Conservation (phyloP, 2,329 filamentous ascomycete genomes). For the Aureobasidium melanogenum region DNA sequence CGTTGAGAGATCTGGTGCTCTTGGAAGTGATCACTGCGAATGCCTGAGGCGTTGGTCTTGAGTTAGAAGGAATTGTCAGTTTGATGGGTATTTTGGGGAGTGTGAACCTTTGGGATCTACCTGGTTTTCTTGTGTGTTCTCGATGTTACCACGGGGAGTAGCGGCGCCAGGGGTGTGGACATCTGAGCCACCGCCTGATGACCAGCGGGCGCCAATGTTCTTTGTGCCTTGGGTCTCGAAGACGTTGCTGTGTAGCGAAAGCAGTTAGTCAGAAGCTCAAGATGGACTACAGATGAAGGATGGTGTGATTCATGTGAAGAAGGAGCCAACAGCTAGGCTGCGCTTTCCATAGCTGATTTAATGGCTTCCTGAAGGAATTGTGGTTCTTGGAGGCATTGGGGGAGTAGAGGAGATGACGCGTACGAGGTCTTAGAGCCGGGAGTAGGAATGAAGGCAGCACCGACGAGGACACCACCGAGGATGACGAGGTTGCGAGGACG, state of each 20-base stretch:
- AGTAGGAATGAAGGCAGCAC: conserved; percentile 19
- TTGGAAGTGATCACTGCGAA: conserved; percentile 25
- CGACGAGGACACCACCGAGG: conserved; percentile 20
- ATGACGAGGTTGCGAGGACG: conserved; percentile 24
- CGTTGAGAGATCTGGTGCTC: conserved; percentile 24
- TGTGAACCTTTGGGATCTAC: conserved; percentile 17
- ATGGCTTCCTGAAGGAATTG: no score
- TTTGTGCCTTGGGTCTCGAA: conserved; percentile 28
- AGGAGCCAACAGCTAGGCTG: neutral
- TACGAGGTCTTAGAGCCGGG: conserved; percentile 6
- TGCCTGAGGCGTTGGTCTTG: conserved; percentile 15
- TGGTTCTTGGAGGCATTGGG: neutral
- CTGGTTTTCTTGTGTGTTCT: conserved; percentile 19
- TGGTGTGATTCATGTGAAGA: neutral
- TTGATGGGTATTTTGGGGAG: neutral
- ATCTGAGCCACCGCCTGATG: conserved; percentile 25
- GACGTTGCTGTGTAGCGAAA: conserved; percentile 16
- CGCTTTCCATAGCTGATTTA: neutral
- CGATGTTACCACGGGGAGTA: conserved; percentile 24
- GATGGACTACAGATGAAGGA: no score
- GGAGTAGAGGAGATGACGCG: neutral
- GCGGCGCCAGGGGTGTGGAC: conserved; percentile 27
- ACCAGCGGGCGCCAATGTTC: conserved; percentile 26
- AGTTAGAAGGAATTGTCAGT: neutral
- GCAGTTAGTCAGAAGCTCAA: neutral